A percentile compares a stretch with the other conserved stretches of the same genome.
Conservation (phyloP, 768 basidiomycete species). For the Coprinopsis strossmayeri region DNA sequence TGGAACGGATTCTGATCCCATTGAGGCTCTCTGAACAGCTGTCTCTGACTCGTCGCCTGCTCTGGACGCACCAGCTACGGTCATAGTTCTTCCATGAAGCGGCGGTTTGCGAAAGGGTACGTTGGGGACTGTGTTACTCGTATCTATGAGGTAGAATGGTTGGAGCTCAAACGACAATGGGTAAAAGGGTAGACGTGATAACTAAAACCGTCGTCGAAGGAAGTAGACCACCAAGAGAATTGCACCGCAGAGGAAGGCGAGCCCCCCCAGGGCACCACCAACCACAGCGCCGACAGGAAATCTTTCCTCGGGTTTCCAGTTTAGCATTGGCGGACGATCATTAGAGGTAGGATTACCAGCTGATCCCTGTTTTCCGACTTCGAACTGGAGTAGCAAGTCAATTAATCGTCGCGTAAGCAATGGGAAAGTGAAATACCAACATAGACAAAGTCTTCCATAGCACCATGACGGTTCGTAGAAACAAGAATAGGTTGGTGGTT, state of each 20-base stretch:
- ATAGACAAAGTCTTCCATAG: not conserved
- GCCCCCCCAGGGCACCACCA: not conserved
- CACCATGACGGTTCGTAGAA: not conserved
- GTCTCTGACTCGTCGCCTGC: not conserved
- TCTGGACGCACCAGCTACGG: not conserved
- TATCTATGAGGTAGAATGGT: not conserved
- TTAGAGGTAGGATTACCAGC: not conserved
- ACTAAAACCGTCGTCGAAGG: not conserved
- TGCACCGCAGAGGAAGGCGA: not conserved
- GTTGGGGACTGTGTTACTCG: not conserved
- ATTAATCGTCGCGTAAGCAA: not conserved
- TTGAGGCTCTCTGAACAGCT: not conserved
- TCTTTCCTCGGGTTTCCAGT: not conserved
- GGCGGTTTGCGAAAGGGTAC: not conserved
- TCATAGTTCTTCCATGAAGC: not conserved
- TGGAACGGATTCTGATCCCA: not conserved
- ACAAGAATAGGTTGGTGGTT: not conserved
- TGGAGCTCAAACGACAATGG: not conserved
- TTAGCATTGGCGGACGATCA: not conserved
- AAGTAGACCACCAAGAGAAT: not conserved
- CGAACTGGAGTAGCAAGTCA: not conserved
- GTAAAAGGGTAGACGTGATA: not conserved
- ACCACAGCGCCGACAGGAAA: not conserved
- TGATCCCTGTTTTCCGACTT: not conserved
- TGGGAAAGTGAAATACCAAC: not conserved